Conservation (phyloP, 768 basidiomycete species). For the Kockovaella imperatae region DNA sequence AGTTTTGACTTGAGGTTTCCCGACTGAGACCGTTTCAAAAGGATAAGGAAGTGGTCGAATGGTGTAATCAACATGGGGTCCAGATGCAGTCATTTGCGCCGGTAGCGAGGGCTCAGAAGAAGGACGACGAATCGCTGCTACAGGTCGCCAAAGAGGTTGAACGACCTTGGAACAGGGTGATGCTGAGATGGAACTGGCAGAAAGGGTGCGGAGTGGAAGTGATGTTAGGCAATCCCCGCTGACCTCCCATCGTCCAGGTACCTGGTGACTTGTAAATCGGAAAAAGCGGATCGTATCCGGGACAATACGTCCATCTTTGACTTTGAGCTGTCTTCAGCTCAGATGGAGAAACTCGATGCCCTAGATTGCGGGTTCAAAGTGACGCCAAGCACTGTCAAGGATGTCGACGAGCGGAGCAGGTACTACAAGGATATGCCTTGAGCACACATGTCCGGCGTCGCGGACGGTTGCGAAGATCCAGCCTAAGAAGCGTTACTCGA, state of each 20-base stretch:
- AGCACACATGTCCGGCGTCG: no score
- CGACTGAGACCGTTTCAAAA: neutral
- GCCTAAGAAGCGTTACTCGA: no score
- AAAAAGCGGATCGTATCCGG: neutral
- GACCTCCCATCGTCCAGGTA: neutral
- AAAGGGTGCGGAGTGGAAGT: constrained; percentile 38
- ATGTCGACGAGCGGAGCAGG: neutral
- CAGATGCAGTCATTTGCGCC: constrained; percentile 16
- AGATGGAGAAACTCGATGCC: neutral
- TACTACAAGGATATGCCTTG: constrained; percentile 4
- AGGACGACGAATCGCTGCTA: constrained; percentile 8
- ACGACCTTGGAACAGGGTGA: constrained; percentile 43
- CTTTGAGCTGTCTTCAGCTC: neutral
- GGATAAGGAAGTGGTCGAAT: constrained; percentile 63
- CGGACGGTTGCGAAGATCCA: no score
- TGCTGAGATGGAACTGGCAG: constrained; percentile 47
- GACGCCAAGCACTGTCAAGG: neutral
- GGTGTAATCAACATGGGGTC: constrained; percentile 51
- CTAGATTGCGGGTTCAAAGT: constrained; percentile 1
- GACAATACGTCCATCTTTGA: constrained; percentile 1
- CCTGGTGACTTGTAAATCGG: constrained; percentile 2
- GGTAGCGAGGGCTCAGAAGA: constrained; percentile 11
- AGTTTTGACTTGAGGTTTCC: neutral
- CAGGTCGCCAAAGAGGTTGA: constrained; percentile 12
- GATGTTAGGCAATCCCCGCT: neutral